Conservation (phyloP, 148 eudicot species). For the Vaccinium corymbosum region DNA sequence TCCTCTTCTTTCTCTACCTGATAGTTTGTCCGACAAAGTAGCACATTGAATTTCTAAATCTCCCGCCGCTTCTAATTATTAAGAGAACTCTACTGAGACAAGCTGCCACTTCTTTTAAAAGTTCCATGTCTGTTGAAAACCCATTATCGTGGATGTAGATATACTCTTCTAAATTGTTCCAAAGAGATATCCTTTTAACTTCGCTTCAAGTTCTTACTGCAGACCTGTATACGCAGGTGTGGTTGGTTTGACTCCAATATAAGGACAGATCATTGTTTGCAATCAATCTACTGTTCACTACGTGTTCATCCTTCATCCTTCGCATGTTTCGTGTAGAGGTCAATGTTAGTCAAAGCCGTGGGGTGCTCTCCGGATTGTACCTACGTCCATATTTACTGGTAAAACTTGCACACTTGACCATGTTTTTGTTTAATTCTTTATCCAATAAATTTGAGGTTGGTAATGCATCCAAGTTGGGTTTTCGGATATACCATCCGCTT, state of each 20-base stretch:
- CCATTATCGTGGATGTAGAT: not conserved
- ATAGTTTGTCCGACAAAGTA: not conserved
- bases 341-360: not conserved
- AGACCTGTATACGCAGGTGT: constrained; percentile 8
- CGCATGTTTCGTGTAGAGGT: constrained; percentile 3
- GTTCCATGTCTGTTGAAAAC: not conserved
- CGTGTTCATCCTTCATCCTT: not conserved
- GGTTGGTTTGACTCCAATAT: constrained; percentile 17
- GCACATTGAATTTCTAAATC: not conserved
- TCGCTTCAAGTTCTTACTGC: not conserved
- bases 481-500: not conserved
- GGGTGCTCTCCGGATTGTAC: not conserved
- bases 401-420: not conserved
- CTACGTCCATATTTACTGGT: not conserved
- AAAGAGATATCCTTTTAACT: not conserved
- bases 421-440: not conserved
- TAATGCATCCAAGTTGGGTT: not conserved
- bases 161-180: not conserved
- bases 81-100: not conserved
- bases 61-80: not conserved
- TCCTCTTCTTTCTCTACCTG: not conserved
- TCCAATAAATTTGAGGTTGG: constrained; percentile 4
- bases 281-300: not conserved
- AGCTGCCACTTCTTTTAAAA: not conserved
- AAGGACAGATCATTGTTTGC: not conserved